Percentiles rank a stretch among this genome's conserved stretches.
phyloP scores from a whole-genome alignment of 306 rosid species.

The Dryas octopetala region DNA sequence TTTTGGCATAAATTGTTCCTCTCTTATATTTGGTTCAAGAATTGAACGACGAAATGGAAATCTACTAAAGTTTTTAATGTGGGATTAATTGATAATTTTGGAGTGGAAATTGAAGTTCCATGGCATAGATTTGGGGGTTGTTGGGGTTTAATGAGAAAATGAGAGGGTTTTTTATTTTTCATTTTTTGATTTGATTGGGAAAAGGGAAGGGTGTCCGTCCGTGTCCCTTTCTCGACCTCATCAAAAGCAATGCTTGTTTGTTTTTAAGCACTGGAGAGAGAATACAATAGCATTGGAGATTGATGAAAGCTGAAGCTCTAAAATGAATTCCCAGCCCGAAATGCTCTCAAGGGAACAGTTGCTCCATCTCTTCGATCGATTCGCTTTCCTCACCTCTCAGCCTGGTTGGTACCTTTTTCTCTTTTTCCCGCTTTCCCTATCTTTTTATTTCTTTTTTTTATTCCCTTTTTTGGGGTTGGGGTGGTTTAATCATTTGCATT shows the following conservation, averaged over 20 bases:
- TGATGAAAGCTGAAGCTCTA: no score
- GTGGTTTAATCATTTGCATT: neutral
- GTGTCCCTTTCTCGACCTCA: neutral
- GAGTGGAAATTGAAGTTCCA: no score
- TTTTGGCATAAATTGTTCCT: neutral
- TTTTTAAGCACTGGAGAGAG: no score
- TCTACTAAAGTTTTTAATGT: no score
- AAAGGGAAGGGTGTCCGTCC: neutral
- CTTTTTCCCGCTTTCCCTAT: neutral
- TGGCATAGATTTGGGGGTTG: neutral
- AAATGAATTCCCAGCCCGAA: slow-evolving; percentile 8
- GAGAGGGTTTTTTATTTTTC: neutral
- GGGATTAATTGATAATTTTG: no score
- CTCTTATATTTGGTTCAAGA: no score
- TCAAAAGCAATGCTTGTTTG: no score
- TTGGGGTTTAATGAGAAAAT: neutral
- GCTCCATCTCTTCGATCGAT: slow-evolving; percentile 70
- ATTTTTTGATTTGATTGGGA: neutral
- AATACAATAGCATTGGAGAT: no score
- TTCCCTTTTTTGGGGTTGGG: neutral
- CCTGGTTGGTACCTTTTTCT: slow-evolving; percentile 58
- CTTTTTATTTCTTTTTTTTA: neutral
- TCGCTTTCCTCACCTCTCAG: slow-evolving; percentile 54
- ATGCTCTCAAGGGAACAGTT: slow-evolving; percentile 62
- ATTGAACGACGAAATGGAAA: no score